Base-by-base conservation (phyloP, 805 yeast species). In the Metschnikowia noctiluminum region DNA sequence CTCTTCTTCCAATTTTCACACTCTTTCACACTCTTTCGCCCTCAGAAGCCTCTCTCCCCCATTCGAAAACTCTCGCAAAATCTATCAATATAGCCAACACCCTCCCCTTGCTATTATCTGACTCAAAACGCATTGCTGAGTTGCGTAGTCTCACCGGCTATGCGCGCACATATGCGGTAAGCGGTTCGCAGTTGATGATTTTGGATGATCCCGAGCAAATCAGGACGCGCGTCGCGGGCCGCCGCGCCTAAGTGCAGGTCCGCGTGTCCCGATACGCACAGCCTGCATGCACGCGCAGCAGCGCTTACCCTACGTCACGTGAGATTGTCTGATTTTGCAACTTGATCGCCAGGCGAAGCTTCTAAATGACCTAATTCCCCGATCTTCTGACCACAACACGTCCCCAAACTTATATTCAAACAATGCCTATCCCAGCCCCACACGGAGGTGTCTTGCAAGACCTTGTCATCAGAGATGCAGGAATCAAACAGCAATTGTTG, bases 401-500 rank as follows among this genome's bases (percentile, higher is more conserved):
- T 14, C 28, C 11, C 32, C 28, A 11, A 5, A 34, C 40, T 14
- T 10, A n/a, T 12, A 28, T 16, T 16, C 11, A 34, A 36, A 38
- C 14, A 14, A 84, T 84, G 88, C 84, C 85, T 50, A 67, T 71
- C 57, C 74, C 74, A 43, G 70, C 82, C 60, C 96, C 98, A 50
- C 97, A 92, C 79, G 98, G 97, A 64, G 97, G 97, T 60, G 74
- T 75, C 47, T 80, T 91, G 57, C 85, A 91, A 69, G 98, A 91
- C 66, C 78, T 91, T 53, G 78, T 90, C 49, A 81, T 83, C 46
- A 84, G 98, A 70, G 98, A 91, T 66, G 79, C 82, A 32, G 65
- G 80, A 36, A 81, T 78, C 56, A 82, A 78, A 57, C 64, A 63
- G 6, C 72, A 77, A 45, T 75, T 91, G 38, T 61, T 85, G 39